phyloP scores from a whole-genome alignment of 352 stramenopile species.

The Phytophthora uliginosa region DNA sequence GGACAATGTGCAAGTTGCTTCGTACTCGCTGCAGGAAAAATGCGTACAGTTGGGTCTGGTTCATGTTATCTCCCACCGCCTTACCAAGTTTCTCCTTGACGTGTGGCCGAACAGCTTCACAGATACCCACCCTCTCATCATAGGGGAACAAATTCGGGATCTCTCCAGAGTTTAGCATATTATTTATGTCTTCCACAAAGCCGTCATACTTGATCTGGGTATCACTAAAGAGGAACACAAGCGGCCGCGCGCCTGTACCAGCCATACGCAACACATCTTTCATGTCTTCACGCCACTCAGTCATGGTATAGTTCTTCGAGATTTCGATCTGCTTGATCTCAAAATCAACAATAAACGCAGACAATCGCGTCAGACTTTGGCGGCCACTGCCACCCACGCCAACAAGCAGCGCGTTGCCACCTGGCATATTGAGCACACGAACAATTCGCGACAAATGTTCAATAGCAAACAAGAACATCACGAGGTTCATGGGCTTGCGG shows the following conservation, averaged over 20 bases:
- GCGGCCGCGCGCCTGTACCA: conserved; percentile 84
- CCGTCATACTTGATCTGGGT: conserved; percentile 97
- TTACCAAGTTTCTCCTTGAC: conserved; percentile 95
- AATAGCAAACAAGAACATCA: conserved; percentile 98
- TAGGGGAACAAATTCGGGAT: conserved; percentile 97
- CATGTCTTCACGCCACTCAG: conserved; percentile 97
- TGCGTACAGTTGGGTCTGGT: conserved; percentile 88
- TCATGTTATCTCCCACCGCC: conserved; percentile 92
- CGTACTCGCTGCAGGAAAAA: conserved; percentile 95
- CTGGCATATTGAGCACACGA: conserved; percentile 95
- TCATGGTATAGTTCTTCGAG: conserved; percentile 95
- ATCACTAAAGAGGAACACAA: conserved; percentile 97
- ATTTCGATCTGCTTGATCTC: conserved; percentile 96
- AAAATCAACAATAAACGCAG: conserved; percentile 95
- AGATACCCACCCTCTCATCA: conserved; percentile 93
- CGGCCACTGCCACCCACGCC: conserved; percentile 94
- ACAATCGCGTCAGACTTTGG: conserved; percentile 93
- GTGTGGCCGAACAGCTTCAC: conserved; percentile 90
- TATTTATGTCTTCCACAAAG: conserved; percentile 98
- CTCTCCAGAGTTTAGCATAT: conserved; percentile 97
- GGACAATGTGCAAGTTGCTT: conserved; percentile 95
- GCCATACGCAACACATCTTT: conserved; percentile 93
- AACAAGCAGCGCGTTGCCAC: conserved; percentile 94
- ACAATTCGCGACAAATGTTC: conserved; percentile 95
- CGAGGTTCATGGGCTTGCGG: conserved; percentile 96